Base-by-base conservation (phyloP, 768 basidiomycete genomes). In the Trametes elegans region DNA sequence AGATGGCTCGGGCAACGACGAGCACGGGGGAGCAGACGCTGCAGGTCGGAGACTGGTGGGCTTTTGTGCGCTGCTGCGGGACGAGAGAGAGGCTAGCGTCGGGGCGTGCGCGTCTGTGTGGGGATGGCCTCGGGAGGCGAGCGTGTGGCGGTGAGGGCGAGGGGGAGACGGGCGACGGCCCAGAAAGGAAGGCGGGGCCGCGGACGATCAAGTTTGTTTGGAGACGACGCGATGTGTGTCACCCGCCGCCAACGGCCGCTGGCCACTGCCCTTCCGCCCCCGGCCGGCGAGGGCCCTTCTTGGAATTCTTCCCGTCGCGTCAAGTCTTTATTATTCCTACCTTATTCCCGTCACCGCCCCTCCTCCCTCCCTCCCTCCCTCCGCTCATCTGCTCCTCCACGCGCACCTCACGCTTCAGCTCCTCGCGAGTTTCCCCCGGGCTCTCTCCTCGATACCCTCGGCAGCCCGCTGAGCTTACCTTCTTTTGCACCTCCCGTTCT, bases 91-190 rank as follows among this genome's bases (percentile, higher is more conserved):
- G 41, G 11, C n/a, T 3, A 41, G n/a, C 39, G n/a, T 41, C 11
- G 5, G 32, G 38, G 29, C 16, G 36, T 34, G 34, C 8, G 39
- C 46, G 53, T 55, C 44, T 55, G 49, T 57, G 55, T 19, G 55
- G 55, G 55, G 55, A 16, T 44, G 26, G 31, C 32, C 11, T 31
- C 13, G 38, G n/a, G 46, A 44, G 55, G 46, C 28, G 47, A n/a
- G 26, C 40, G 13, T 19, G 55, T 56, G 55, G 55, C 55, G 35
- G 55, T 56, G 55, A 56, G 32, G 28, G 51, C 28, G 28, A 19
- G 19, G 13, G 27, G 27, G 18, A 32, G 44, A 23, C 29, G 18
- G 34, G n/a, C n/a, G n/a, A n/a, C n/a, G n/a, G 18, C 42, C 21
- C 7, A 13, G 26, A 45, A 47, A 47, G 46, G 46, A 34, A 47